Base-by-base conservation (phyloP, 345 rosid species). In the Leavenworthia alabamica region DNA sequence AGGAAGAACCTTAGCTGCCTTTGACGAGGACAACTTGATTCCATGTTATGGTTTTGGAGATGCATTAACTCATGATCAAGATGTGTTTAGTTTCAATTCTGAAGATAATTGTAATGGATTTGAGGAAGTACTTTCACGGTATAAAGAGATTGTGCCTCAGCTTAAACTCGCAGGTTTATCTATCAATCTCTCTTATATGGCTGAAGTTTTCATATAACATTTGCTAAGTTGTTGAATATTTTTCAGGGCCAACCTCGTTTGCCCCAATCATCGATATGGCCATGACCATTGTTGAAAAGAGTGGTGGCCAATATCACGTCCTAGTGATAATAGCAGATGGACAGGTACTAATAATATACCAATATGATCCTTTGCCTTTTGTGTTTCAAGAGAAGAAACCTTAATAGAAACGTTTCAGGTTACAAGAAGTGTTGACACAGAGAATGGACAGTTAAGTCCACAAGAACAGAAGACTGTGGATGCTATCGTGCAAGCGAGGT, bases 11-110 rank as follows among this genome's bases (percentile, higher is more conserved):
- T 76, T 93, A 71, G 82, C 89, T 43, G 78, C 76, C 52, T 93
- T 90, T 45, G 97, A 93, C 13, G 99, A 93, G 59, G 99, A 93
- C 64, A 93, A 90, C 71, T 56, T 80, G 70, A 90, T 93, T 79
- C 99, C 99, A 0, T 93, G 99, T 70, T 93, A 58, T 28, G 99
- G 99, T 59, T 93, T 93, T 66, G 99, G 99, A 66, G 99, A 93
- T 75, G 97, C 97, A 50, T 86, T 95, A 52, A 93, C 99, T 0
- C 95, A 90, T 68, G 99, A 93, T 72, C 96, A 84, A 75, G 95
- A 93, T 28, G 89, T 93, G 73, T 93, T 93, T 75, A 72, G 92
- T 72, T 93, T 93, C 77, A 66, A 71, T 70, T 77, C 80, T 8
- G 86, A 80, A 13, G 90, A 72, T 45, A 78, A 79, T 66, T 93